phyloP scores from a whole-genome alignment of 2,329 filamentous ascomycete species.

The Penicillium sp. region DNA sequence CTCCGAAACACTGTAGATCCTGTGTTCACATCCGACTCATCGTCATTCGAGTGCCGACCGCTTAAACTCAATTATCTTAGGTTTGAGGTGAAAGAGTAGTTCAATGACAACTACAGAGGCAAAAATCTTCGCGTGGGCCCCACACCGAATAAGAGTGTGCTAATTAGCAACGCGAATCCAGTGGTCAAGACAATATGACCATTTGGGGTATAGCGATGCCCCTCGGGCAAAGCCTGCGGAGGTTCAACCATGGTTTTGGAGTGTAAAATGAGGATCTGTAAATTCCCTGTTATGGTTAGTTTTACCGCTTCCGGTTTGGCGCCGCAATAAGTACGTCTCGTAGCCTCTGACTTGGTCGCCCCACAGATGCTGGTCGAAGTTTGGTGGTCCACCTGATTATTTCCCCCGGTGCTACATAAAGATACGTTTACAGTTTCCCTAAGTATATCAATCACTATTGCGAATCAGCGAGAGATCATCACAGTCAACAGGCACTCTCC shows the following conservation, averaged over 20 bases:
- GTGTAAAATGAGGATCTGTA: constrained; percentile 2
- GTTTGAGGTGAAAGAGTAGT: background rate
- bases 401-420: no score
- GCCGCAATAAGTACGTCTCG: no score
- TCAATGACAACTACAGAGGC: background rate
- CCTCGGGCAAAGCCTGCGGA: constrained; percentile 21
- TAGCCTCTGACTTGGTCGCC: no score
- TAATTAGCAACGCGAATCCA: constrained; percentile 21
- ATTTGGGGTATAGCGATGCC: constrained; percentile 18
- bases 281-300: no score
- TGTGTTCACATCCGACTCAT: background rate
- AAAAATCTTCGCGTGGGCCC: constrained; percentile 13
- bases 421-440: no score
- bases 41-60: background rate
- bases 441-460: no score
- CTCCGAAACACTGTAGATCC: background rate
- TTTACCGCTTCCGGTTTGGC: no score
- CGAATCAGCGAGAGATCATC: no score
- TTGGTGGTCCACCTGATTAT: no score
- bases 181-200: constrained; percentile 23
- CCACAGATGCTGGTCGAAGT: no score
- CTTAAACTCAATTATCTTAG: background rate
- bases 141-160: constrained; percentile 18
- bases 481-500: no score
- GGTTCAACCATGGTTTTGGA: constrained; percentile 29